These are phyloP conservation scores for Diplogelasinospora grovesii DNA, from an alignment of 495 filamentous ascomycete species.

Conservation along the genomic window DNA sequence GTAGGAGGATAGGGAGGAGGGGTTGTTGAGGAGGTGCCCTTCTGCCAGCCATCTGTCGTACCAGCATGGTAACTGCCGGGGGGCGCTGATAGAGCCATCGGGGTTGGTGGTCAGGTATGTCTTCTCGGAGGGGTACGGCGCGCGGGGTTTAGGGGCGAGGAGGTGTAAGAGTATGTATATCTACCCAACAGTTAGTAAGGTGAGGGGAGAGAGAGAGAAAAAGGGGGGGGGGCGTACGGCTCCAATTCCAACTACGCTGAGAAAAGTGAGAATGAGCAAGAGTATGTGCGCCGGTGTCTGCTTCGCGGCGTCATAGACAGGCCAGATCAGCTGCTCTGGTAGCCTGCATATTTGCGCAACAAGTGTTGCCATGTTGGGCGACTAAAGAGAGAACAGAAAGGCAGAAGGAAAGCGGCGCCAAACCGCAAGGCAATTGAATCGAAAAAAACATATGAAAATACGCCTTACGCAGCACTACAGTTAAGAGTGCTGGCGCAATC, in stretches of 20 bases:
- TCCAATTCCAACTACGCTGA: not conserved
- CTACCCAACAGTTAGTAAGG: slow-evolving; percentile 3
- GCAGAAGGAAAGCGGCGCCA: not conserved
- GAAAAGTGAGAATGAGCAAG: slow-evolving; percentile 16
- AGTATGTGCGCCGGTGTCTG: slow-evolving; percentile 26
- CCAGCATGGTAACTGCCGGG: slow-evolving; percentile 75
- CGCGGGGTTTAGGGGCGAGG: slow-evolving; percentile 75
- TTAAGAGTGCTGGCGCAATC: too few relatives aligned
- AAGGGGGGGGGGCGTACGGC: too few relatives aligned
- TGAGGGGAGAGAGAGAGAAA: not conserved
- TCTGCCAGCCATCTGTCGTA: slow-evolving; percentile 59
- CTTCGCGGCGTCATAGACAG: slow-evolving; percentile 17
- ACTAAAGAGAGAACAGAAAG: not conserved
- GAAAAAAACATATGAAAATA: not conserved
- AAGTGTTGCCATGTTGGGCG: slow-evolving; percentile 9
- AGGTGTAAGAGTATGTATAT: slow-evolving; percentile 63
- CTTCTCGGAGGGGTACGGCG: slow-evolving; percentile 70
- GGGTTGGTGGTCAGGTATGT: slow-evolving; percentile 69
- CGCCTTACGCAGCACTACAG: too few relatives aligned
- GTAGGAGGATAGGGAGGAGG: slow-evolving; percentile 13
- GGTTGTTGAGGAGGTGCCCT: slow-evolving; percentile 38
- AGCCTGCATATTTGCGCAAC: slow-evolving; percentile 6
- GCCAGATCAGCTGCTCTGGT: slow-evolving; percentile 20
- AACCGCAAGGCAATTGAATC: not conserved
- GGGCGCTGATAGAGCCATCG: slow-evolving; percentile 51